These are phyloP conservation scores for Rubroboletus satanas DNA, from an alignment of 768 basidiomycete genomes.

Conservation along the genomic window DNA sequence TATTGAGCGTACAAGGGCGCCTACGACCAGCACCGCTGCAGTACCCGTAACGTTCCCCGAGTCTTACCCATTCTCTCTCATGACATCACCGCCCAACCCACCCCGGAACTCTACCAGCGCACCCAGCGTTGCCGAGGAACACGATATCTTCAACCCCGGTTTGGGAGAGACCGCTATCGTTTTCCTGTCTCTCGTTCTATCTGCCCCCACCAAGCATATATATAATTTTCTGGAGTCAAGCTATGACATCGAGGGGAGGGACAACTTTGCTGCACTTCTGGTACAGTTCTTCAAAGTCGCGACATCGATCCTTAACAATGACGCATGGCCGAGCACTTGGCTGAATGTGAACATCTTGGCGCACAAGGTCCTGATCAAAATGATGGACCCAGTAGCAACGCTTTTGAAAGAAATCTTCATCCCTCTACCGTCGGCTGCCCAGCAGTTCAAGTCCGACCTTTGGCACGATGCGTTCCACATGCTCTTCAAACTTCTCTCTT, in stretches of 20 bases:
- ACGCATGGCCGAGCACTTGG: conserved; percentile 89
- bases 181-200: conserved; percentile 73
- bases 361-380: conserved; percentile 83
- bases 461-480: conserved; percentile 83
- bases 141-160: conserved; percentile 62
- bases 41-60: conserved; percentile 87
- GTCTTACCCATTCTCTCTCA: conserved; percentile 86
- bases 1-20: conserved; percentile 63
- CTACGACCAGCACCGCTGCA: conserved; percentile 51
- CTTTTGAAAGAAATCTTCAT: conserved; percentile 81
- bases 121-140: conserved; percentile 42
- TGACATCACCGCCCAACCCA: conserved; percentile 60
- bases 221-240: conserved; percentile 73
- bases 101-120: conserved; percentile 41
- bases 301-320: conserved; percentile 75
- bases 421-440: conserved; percentile 58
- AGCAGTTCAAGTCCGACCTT: conserved; percentile 66
- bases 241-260: conserved; percentile 86
- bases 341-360: conserved; percentile 86
- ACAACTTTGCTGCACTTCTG: conserved; percentile 67
- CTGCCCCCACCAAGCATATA: conserved; percentile 76
- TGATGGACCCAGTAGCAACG: conserved; percentile 77
- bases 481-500: conserved; percentile 80
- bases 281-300: conserved; percentile 79
- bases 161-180: conserved; percentile 86